phyloP scores from a whole-genome alignment of 805 yeast species.

The Candida golubevii region DNA sequence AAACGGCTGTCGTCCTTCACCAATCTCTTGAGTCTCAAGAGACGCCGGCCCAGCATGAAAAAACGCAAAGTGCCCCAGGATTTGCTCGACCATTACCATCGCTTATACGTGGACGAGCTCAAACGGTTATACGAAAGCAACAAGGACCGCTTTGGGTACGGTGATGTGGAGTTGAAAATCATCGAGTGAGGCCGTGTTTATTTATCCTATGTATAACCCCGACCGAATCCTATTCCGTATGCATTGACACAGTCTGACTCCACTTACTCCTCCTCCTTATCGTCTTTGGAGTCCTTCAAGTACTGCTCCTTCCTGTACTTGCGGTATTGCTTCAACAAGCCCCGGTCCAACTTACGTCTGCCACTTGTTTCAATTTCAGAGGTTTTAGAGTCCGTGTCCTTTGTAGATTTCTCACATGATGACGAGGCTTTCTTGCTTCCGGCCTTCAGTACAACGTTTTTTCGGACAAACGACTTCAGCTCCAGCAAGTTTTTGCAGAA shows the following conservation, averaged over 20 bases:
- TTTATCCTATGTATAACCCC: not conserved
- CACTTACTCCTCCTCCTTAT: conserved; percentile 11
- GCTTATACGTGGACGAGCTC: conserved; percentile 61
- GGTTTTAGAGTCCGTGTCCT: not conserved
- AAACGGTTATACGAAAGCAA: conserved; percentile 61
- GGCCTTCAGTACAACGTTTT: conserved; percentile 4
- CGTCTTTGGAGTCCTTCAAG: conserved; percentile 6
- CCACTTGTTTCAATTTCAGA: conserved; percentile 17
- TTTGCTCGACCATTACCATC: conserved; percentile 65
- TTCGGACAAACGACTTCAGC: conserved; percentile 24
- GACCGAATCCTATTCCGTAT: no score
- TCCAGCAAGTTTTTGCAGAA: conserved; percentile 19
- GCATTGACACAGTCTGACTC: not conserved
- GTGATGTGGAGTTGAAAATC: conserved; percentile 45
- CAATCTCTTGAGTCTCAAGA: conserved; percentile 24
- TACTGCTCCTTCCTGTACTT: conserved; percentile 14
- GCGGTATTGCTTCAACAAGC: conserved; percentile 29
- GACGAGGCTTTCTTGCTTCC: not conserved
- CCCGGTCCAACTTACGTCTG: conserved; percentile 32
- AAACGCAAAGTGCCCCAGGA: conserved; percentile 35
- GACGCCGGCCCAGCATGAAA: conserved; percentile 14
- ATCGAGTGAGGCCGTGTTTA: conserved; percentile 36
- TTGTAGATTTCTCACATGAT: not conserved
- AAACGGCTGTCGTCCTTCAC: conserved; percentile 24
- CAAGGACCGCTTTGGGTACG: conserved; percentile 51